phyloP scores from a whole-genome alignment of 768 basidiomycete genomes.

The Phylloporus rhodoxanthus region DNA sequence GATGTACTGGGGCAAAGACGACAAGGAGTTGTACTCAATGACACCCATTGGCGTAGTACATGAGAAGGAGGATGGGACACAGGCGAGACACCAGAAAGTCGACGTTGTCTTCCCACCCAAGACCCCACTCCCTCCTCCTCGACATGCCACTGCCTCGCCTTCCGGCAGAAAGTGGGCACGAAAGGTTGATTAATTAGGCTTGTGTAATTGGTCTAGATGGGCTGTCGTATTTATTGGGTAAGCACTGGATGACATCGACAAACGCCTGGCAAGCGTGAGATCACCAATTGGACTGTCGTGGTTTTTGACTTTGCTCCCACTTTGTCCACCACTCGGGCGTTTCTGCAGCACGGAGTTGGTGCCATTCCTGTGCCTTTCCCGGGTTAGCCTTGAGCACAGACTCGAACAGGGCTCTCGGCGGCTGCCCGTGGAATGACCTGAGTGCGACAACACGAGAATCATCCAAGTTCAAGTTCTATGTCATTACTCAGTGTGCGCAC shows the following conservation, averaged over 20 bases:
- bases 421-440: conserved; percentile 6
- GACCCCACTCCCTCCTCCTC: conserved; percentile 40
- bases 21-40: conserved; percentile 25
- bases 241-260: neutral
- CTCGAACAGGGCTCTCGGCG: conserved; percentile 19
- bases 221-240: conserved; percentile 16
- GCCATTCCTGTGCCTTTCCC: conserved; percentile 17
- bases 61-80: conserved; percentile 28
- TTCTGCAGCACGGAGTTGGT: conserved; percentile 18
- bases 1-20: conserved; percentile 69
- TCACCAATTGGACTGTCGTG: conserved; percentile 4
- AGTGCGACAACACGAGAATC: conserved; percentile 12
- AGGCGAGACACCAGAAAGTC: conserved; percentile 27
- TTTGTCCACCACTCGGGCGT: conserved; percentile 29
- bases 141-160: conserved; percentile 37
- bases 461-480: conserved; percentile 16
- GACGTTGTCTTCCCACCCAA: conserved; percentile 42
- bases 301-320: conserved; percentile 23
- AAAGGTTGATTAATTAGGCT: conserved; percentile 55
- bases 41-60: conserved; percentile 14
- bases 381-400: conserved; percentile 22
- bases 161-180: conserved; percentile 64
- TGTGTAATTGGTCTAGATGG: conserved; percentile 12
- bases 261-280: neutral
- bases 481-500: neutral